Percentiles rank a stretch among this genome's conserved stretches.
phyloP scores from a whole-genome alignment of 352 stramenopile species.

The Phytophthora pini region DNA sequence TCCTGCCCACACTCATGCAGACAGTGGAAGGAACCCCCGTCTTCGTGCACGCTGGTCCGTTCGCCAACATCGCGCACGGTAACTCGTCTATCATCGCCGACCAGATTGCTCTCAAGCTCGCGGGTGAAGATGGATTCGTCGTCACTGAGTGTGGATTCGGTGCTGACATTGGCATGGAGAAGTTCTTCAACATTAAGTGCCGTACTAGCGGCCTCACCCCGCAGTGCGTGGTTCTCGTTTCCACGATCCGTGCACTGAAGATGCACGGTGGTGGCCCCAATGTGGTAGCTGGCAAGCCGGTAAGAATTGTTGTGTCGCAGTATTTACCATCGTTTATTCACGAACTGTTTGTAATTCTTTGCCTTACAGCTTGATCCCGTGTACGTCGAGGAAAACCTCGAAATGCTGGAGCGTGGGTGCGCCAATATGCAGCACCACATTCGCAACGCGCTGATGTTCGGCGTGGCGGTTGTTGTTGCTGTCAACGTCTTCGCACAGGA shows the following conservation, averaged over 20 bases:
- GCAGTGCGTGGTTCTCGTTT: constrained; percentile 97
- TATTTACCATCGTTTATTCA: constrained; percentile 7
- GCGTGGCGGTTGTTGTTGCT: constrained; percentile 96
- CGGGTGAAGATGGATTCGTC: constrained; percentile 96
- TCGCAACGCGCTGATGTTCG: constrained; percentile 95
- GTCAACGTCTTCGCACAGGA: constrained; percentile 89
- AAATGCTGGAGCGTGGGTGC: constrained; percentile 92
- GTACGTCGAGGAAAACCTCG: constrained; percentile 96
- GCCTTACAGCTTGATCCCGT: constrained; percentile 72
- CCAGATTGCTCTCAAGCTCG: constrained; percentile 94
- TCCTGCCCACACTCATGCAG: constrained; percentile 98
- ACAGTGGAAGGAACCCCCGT: constrained; percentile 96
- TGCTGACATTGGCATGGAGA: constrained; percentile 97
- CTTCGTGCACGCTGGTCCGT: constrained; percentile 98
- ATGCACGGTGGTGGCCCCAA: constrained; percentile 98
- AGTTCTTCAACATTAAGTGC: constrained; percentile 99
- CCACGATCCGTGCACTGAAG: constrained; percentile 98
- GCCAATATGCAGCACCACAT: constrained; percentile 97
- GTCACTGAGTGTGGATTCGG: constrained; percentile 99
- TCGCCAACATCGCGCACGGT: constrained; percentile 98
- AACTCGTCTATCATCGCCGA: constrained; percentile 98
- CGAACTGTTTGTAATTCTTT: constrained; percentile 6
- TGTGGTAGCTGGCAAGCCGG: constrained; percentile 93
- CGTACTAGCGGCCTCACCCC: constrained; percentile 94
- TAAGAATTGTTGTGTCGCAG: constrained; percentile 41